Base-by-base conservation (phyloP, 129 eudicot species). In the Saussurea involucrata region DNA sequence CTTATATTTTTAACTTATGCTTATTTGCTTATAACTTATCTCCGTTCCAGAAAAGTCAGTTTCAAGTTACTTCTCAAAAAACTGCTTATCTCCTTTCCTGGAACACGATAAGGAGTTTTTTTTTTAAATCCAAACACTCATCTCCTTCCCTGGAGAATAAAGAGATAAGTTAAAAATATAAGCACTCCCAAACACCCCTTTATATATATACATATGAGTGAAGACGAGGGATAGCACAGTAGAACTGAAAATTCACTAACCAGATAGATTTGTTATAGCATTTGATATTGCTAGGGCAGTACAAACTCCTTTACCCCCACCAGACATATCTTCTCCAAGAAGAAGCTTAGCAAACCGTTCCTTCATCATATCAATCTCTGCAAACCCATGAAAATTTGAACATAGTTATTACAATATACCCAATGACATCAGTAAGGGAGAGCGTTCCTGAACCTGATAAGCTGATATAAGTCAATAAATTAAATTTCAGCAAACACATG, bases 301-400 rank as follows among this genome's bases (percentile, higher is more conserved):
- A 66, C 92, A 89, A 70, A 95, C 98, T 66, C 98, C 98, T 87
- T 91, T 95, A 4, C 97, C 97, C 28, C 98, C 98, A 57, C 98
- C 97, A 80, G 97, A 89, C 98, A 95, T 95, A 80, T 95, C 98
- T 82, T 95, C 98, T 34, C 98, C 98, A 6, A 95, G 92, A 75
- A 95, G 92, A 8, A 95, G 93, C 86, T 95, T 95, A 20, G 97
- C 97, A 76, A 95, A 95, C 74, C 98, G 89, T 71, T 91, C 97
- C 84, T 91, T 95, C 98, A 95, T 95, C 97, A 91, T 82, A 76
- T 91, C 94, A 31, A 91, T 67, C 73, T 91, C 97, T 94, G 66
- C 46, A 66, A 44, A 36, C 20, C 0, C 21, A 44, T 58, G 24
- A 36, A 17, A 21, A 34, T 0, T 15, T 13, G 15, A 42, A 28